Base-by-base conservation (phyloP, 768 basidiomycete species). In the Lentinus brumalis region DNA sequence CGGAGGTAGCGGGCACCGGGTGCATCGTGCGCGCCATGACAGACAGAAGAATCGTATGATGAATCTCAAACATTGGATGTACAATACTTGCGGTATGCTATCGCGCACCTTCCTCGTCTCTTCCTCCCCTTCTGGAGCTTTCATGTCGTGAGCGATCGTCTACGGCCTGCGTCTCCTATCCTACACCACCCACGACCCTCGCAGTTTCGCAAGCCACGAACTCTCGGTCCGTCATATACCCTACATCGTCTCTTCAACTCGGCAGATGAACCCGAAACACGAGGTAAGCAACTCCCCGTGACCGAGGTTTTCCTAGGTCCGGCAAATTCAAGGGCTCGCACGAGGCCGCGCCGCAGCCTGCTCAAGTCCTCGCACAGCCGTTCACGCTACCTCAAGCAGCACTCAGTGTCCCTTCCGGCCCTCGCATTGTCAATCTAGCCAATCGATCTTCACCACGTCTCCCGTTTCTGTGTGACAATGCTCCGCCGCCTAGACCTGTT, bases 11-110 rank as follows among this genome's bases (percentile, higher is more conserved):
- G 12, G 96, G 96, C 15, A 92, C 91, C 3, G 96, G 95, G 2
- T 96, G 93, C 73, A 98, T 98, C 73, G 94, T 97, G 64, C 82
- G 95, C 61, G 87, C 86, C 61, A 88, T 89, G 87, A 86, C 87
- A 31, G 88, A 89, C 72, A 79, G 87, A 44, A 75, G 81, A 67
- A 73, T 77, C 45, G 81, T 88, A 54, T 89, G 73, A 78, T n/a
- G 32, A 41, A 31, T 57, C 29, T 26, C 21, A 26, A 55, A 38
- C 45, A 56, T 46, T 26, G 44, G 54, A 60, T 68, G 67, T 68
- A 68, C 46, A 49, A 49, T 26, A 49, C 26, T 11, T 4, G 46
- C n/a, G 18, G 21, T 10, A 44, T 18, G 42, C 42, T 44, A 18
- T 44, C 14, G 46, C 29, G 12, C 26, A 26, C 46, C 18, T 18